A percentile compares a stretch with the other conserved stretches of the same genome.
Evolutionary conservation across 73 alveolate species (phyloP).

Genomic region (Symbiodinium natans): DNA sequence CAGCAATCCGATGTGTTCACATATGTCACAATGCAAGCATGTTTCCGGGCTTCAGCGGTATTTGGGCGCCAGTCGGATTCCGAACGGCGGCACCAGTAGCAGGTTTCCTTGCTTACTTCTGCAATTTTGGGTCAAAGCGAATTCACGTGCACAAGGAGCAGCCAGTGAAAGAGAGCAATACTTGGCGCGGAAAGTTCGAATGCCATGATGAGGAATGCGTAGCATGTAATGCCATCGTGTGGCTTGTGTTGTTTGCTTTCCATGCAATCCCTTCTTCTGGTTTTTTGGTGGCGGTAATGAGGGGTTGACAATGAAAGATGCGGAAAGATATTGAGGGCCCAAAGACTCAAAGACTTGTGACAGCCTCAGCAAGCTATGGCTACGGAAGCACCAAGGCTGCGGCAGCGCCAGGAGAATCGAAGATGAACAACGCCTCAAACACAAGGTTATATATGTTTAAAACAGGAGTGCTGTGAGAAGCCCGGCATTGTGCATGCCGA

Average conservation of each 20-base stretch:
- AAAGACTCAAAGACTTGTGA: neutral
- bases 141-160: neutral
- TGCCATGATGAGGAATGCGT: neutral
- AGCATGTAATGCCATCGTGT: too few relatives aligned
- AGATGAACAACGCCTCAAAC: neutral
- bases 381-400: neutral
- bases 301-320: neutral
- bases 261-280: too few relatives aligned
- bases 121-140: neutral
- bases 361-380: neutral
- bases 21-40: too few relatives aligned
- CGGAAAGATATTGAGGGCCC: neutral
- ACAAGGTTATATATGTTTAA: neutral
- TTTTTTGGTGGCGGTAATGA: too few relatives aligned
- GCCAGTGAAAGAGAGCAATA: too few relatives aligned
- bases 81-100: too few relatives aligned
- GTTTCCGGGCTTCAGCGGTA: too few relatives aligned
- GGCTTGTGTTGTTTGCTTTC: too few relatives aligned
- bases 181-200: neutral
- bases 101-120: too few relatives aligned
- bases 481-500: neutral
- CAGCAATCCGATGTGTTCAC: too few relatives aligned
- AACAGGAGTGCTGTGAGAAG: neutral
- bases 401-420: neutral
- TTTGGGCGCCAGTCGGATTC: too few relatives aligned